These are phyloP conservation scores for Fusarium verrucosum DNA, from an alignment of 2,329 filamentous ascomycete genomes.

Conservation along the genomic window DNA sequence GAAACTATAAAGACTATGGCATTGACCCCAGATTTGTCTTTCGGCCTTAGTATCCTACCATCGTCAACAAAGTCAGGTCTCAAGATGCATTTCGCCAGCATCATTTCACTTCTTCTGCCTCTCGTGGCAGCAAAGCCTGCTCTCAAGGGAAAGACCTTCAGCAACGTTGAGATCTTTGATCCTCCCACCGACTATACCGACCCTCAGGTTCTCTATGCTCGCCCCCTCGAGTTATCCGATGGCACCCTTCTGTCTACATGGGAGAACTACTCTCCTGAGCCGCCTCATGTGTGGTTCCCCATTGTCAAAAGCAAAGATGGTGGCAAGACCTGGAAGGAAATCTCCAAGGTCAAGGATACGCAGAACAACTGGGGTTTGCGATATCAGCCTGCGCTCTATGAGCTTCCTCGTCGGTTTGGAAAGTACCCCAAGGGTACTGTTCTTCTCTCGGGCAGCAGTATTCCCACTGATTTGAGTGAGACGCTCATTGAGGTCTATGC, in stretches of 20 bases:
- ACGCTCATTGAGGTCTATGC: conserved; percentile 78
- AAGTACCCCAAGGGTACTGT: conserved; percentile 70
- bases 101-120: conserved; percentile 26
- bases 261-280: conserved; percentile 67
- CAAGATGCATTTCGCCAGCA: conserved; percentile 30
- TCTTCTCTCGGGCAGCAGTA: conserved; percentile 68
- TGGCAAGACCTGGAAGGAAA: conserved; percentile 69
- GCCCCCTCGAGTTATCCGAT: conserved; percentile 55
- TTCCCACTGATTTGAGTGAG: conserved; percentile 65
- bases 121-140: conserved; percentile 24
- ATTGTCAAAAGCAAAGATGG: conserved; percentile 63
- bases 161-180: conserved; percentile 52
- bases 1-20: conserved; percentile 10
- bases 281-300: conserved; percentile 64
- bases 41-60: conserved; percentile 6
- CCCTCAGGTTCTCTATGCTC: conserved; percentile 56
- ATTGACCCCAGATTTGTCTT: background rate
- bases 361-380: conserved; percentile 72
- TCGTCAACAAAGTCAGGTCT: background rate
- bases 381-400: conserved; percentile 75
- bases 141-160: conserved; percentile 29
- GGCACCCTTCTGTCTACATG: conserved; percentile 62
- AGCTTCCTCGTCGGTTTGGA: conserved; percentile 66
- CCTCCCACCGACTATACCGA: conserved; percentile 56
- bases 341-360: conserved; percentile 70